Evolutionary conservation across 169 alveolate genomes (phyloP), one percentile per base, ranked within the genome.

Genomic region (Eimeria falciformis): DNA sequence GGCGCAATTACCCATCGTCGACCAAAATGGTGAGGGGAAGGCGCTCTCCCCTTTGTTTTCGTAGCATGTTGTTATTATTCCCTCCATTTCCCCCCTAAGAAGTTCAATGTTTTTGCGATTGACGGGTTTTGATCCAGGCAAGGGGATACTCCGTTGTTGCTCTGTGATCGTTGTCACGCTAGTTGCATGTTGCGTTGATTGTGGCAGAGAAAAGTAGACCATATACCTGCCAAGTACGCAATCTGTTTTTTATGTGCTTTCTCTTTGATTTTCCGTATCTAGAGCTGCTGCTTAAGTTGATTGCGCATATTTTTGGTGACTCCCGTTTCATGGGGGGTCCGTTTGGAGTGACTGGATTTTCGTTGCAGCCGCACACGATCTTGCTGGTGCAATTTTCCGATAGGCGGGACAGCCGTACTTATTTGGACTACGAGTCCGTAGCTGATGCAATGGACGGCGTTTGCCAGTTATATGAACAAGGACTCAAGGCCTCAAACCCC

Each of bases 391-490:
- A 84, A 68, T 84, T 84, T 53, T 58, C 83, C 27, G 69, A 62
- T 53, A 18, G 82, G 23, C 18, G 50, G 33, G 91, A 84, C 55
- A n/a, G 50, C 5, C 62, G 82, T 2, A 84, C 91, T 21, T 84
- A 84, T 65, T 7, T 84, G 68, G 91, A 84, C 25, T 84, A 65
- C 45, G 82, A 40, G 29, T 62, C 81, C 18, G 56, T 84, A 14
- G 45, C 68, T 0, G 81, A 18, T 2, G 91, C 91, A 27, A 75
- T 84, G n/a, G 91, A 84, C 2, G 91, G 91, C 25, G 91, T 84
- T 12, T 84, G 91, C 50, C 91, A 84, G 82, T 53, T 84, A 69
- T 84, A 84, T 69, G 91, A 84, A 29, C 82, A 62, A 27, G 91
- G 58, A 18, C 69, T 84, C 66, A 84, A 84, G 91, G 91, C 83